phyloP scores from a whole-genome alignment of 805 yeast genomes.

The Yamadazyma sp. region DNA sequence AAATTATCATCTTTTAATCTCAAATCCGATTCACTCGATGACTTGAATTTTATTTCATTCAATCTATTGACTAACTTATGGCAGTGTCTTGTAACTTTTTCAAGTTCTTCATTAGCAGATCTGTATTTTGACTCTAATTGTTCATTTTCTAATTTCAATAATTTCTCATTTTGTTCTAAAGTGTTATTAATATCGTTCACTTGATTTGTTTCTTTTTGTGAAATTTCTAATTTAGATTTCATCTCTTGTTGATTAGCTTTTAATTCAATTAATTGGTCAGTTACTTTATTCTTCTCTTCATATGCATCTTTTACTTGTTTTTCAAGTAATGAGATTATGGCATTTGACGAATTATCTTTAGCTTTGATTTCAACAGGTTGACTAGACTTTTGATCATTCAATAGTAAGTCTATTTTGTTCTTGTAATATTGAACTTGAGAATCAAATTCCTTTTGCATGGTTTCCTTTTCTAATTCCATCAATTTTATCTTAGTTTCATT shows the following conservation, averaged over 20 bases:
- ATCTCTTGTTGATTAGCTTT: constrained; percentile 13
- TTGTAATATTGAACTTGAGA: constrained; percentile 32
- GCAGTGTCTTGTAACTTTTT: constrained; percentile 26
- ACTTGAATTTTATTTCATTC: constrained; percentile 8
- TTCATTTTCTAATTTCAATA: constrained; percentile 26
- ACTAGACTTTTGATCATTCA: constrained; percentile 10
- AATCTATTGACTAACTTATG: constrained; percentile 28
- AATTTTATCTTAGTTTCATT: constrained; percentile 38
- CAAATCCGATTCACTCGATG: constrained; percentile 19
- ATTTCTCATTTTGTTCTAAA: constrained; percentile 28
- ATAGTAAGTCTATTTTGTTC: constrained; percentile 23
- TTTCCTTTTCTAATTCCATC: constrained; percentile 32
- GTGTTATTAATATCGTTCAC: constrained; percentile 23
- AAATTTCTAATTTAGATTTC: constrained; percentile 16
- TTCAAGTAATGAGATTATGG: constrained; percentile 25
- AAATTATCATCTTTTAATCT: constrained; percentile 4
- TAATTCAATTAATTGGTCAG: constrained; percentile 13
- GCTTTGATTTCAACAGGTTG: not conserved
- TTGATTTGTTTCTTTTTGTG: constrained; percentile 23
- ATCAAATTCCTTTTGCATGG: constrained; percentile 24
- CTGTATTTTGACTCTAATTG: constrained; percentile 26
- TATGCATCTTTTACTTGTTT: constrained; percentile 33
- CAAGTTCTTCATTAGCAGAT: constrained; percentile 28
- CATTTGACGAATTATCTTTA: not conserved
- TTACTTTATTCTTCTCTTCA: constrained; percentile 22